phyloP scores from a whole-genome alignment of 768 basidiomycete genomes.

The Russula dissimulans region DNA sequence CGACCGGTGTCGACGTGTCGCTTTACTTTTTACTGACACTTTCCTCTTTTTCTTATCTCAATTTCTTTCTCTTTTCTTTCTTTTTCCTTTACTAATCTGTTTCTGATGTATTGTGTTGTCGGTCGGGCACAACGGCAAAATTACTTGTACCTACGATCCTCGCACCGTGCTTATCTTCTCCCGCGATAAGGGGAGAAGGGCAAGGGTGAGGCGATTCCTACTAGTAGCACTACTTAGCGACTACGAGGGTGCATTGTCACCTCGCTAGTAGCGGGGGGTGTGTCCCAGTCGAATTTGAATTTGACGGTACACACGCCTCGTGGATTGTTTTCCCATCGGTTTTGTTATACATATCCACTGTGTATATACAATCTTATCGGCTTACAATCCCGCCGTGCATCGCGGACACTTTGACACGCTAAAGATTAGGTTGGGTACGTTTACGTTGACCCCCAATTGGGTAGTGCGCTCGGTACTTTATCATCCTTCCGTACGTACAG shows the following conservation, averaged over 20 bases:
- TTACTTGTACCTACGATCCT: slow-evolving; percentile 14
- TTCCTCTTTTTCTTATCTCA: background rate
- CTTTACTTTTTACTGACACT: background rate
- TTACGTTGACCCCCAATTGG: too few relatives aligned
- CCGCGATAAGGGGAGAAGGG: background rate
- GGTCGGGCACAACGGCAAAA: slow-evolving; percentile 5
- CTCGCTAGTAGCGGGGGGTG: background rate
- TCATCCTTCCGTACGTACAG: background rate
- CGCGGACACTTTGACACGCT: background rate
- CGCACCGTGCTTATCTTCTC: background rate
- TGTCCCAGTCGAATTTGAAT: background rate
- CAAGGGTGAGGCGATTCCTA: slow-evolving; percentile 5
- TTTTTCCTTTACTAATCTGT: background rate
- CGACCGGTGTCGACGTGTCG: background rate
- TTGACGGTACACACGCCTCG: background rate
- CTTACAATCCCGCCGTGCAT: slow-evolving; percentile 8
- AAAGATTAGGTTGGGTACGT: too few relatives aligned
- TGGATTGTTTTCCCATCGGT: background rate
- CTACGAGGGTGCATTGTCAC: background rate
- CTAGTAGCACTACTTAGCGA: background rate
- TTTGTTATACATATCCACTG: background rate
- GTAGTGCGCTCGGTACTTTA: background rate
- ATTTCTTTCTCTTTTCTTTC: background rate
- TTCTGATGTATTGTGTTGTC: background rate
- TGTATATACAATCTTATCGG: background rate